These are phyloP conservation scores for Nasturtium officinale DNA, from an alignment of 345 rosid genomes.

Conservation along the genomic window DNA sequence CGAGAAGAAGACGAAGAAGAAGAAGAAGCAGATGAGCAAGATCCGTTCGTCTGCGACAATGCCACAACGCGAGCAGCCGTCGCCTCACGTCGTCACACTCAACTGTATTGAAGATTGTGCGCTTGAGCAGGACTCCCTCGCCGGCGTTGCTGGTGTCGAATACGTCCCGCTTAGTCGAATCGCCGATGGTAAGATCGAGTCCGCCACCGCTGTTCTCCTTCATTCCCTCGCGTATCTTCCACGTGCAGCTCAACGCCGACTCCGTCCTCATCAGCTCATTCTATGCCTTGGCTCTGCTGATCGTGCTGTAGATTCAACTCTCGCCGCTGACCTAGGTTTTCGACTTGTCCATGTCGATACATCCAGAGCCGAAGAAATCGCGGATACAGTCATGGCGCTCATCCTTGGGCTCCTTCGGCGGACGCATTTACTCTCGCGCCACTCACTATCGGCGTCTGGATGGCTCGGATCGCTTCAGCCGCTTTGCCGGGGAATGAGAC, in stretches of 20 bases:
- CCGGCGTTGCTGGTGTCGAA: conserved; percentile 80
- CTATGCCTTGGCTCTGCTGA: conserved; percentile 96
- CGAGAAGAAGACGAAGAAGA: conserved; percentile 13
- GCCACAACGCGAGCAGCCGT: conserved; percentile 51
- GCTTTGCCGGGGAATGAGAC: conserved; percentile 90
- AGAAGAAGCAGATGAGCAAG: conserved; percentile 38
- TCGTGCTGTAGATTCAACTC: conserved; percentile 87
- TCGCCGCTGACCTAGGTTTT: conserved; percentile 90
- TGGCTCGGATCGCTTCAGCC: conserved; percentile 98
- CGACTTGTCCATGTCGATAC: conserved; percentile 89
- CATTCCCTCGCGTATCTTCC: conserved; percentile 97
- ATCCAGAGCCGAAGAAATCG: conserved; percentile 96
- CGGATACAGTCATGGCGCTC: conserved; percentile 96
- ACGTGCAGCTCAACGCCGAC: conserved; percentile 98
- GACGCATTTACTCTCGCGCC: conserved; percentile 87
- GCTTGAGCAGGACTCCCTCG: conserved; percentile 75
- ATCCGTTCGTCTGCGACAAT: conserved; percentile 60
- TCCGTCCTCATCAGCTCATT: conserved; percentile 92
- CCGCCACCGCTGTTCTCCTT: conserved; percentile 86
- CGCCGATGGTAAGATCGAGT: conserved; percentile 85
- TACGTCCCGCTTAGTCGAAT: conserved; percentile 94
- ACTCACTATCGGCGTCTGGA: conserved; percentile 83
- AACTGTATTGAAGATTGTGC: conserved; percentile 91
- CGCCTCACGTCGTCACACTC: conserved; percentile 74
- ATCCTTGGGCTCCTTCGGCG: conserved; percentile 90